These are phyloP conservation scores for Emydomyces testavorans DNA, from an alignment of 2,329 filamentous ascomycete species.

Conservation along the genomic window DNA sequence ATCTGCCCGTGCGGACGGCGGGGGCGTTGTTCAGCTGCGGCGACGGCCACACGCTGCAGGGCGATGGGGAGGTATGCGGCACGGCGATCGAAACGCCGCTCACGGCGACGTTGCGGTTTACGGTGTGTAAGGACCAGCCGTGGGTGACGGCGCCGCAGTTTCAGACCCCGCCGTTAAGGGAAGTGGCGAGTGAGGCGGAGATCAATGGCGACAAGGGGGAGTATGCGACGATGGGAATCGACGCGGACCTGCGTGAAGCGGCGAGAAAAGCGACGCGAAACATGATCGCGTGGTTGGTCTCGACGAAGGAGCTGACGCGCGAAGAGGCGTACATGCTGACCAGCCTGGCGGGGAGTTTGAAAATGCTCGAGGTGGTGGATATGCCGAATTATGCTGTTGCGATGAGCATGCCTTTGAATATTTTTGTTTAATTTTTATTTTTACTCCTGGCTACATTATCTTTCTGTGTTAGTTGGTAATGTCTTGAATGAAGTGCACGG, in stretches of 20 bases:
- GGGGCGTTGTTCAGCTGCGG: constrained; percentile 45
- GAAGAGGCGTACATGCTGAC: constrained; percentile 44
- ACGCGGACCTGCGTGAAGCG: constrained; percentile 39
- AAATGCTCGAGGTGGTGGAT: constrained; percentile 44
- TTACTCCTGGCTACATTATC: background rate
- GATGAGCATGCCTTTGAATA: constrained; percentile 39
- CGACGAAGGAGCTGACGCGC: constrained; percentile 36
- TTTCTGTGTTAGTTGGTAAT: background rate
- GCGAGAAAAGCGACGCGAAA: constrained; percentile 39
- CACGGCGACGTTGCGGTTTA: constrained; percentile 40
- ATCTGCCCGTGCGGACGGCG: constrained; percentile 40
- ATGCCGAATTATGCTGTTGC: constrained; percentile 45
- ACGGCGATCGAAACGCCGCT: constrained; percentile 47
- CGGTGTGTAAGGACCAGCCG: constrained; percentile 37
- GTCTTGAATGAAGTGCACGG: constrained; percentile 1
- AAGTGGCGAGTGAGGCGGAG: constrained; percentile 18
- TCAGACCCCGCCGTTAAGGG: constrained; percentile 26
- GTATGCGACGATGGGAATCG: constrained; percentile 41
- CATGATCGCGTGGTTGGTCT: constrained; percentile 41
- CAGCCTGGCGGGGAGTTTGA: constrained; percentile 41
- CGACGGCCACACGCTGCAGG: constrained; percentile 45
- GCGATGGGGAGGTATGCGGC: constrained; percentile 45
- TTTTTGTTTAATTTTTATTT: constrained; percentile 29
- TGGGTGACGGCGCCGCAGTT: constrained; percentile 42
- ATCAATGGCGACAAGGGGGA: constrained; percentile 28